Base-by-base conservation (phyloP, 2,329 filamentous ascomycete genomes). In the Metarhizium brunneum region DNA sequence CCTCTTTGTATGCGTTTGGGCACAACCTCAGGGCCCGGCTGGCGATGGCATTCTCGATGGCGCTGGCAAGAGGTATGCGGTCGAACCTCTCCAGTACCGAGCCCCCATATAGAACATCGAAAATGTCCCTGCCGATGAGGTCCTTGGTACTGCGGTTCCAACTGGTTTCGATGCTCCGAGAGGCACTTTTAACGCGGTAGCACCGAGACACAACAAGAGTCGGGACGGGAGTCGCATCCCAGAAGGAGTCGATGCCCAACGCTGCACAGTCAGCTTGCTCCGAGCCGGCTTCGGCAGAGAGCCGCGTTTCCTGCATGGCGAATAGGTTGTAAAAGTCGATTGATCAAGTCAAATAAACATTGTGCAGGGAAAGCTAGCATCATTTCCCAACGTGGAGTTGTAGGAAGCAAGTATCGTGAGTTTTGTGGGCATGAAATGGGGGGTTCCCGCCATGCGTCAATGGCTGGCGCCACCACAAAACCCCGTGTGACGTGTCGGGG, bases 1-100 rank as follows among this genome's bases (percentile, higher is more conserved):
- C 29, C 1, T 29, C 18, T 10, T 36, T 25, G 32, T 61, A 65
- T 11, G 62, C 60, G 5, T 58, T 61, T 38, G 63, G 57, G 16
- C 59, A 62, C 4, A 64, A 58, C 30, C 63, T 63, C 43, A 66
- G 60, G 47, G 60, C 55, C 13, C 66, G 66, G 10, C 60, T 47
- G 7, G 62, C 52, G 6, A 69, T 55, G 48, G 69, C 67, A 4
- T 60, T 60, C 43, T 69, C 65, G 54, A 71, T 65, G 53, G 64
- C 57, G 42, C 57, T 50, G 25, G 56, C 58, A 30, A 70, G 58
- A 6, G 64, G 61, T 29, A 62, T 59, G n/a, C 63, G 59, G 50
- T 68, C 63, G 47, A 64, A 61, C 4, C 62, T 60, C 18, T 61
- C 59, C 2, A 62, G 59, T 2, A 64, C 61, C n/a, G 57, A 63